Percentiles rank a stretch among this genome's conserved stretches.
These are phyloP conservation scores for Colletotrichum godetiae DNA, from an alignment of 2,329 filamentous ascomycete species.

Conservation along the genomic window DNA sequence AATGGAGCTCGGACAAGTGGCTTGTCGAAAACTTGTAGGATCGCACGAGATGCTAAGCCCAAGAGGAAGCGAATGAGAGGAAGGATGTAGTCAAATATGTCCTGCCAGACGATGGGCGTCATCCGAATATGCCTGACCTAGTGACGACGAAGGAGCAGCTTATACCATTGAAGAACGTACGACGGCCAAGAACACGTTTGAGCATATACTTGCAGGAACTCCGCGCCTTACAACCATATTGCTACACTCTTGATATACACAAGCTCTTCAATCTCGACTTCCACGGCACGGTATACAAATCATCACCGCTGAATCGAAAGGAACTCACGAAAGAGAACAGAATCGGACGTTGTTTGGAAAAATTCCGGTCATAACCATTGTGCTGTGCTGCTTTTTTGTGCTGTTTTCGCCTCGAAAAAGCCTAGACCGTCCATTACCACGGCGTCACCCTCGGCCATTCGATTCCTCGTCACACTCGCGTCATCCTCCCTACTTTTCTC, in stretches of 20 bases:
- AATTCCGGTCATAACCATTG: slow-evolving; percentile 25
- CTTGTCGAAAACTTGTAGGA: too few relatives aligned
- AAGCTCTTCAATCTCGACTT: background rate
- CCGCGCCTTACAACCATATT: background rate
- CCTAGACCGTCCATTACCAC: slow-evolving; percentile 11
- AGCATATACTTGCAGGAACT: background rate
- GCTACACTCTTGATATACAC: background rate
- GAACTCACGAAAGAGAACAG: background rate
- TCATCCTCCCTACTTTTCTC: background rate
- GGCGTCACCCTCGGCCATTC: background rate
- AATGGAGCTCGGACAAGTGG: background rate
- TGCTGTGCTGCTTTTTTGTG: slow-evolving; percentile 26
- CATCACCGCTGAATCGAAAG: background rate
- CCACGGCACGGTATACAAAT: background rate
- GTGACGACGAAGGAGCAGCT: too few relatives aligned
- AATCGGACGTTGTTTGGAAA: background rate
- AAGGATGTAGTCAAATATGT: too few relatives aligned
- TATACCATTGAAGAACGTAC: too few relatives aligned
- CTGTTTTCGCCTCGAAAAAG: slow-evolving; percentile 18
- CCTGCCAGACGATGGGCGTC: too few relatives aligned
- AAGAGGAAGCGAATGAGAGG: too few relatives aligned
- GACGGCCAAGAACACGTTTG: background rate
- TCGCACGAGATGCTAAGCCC: too few relatives aligned
- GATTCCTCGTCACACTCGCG: background rate
- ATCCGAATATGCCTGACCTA: too few relatives aligned